A percentile compares a stretch with the other conserved stretches of the same genome.
Conservation (phyloP, 2,329 filamentous ascomycete genomes). For the Metarhizium sp. region DNA sequence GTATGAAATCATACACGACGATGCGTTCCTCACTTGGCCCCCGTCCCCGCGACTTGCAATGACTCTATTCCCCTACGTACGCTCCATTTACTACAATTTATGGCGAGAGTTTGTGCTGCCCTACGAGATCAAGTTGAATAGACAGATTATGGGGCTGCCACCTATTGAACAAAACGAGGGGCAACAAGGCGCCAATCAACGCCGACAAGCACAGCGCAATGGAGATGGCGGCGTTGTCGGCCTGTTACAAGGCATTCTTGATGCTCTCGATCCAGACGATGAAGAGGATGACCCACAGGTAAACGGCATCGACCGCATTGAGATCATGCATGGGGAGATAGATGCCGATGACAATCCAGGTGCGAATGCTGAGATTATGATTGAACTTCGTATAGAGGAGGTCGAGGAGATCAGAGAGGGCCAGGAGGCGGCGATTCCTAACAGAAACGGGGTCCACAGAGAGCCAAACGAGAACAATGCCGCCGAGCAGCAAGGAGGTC, state of each 20-base stretch:
- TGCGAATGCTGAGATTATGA: constrained; percentile 16
- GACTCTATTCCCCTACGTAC: constrained; percentile 37
- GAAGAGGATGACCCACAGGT: constrained; percentile 10
- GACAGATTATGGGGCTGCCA: constrained; percentile 32
- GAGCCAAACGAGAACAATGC: constrained; percentile 1
- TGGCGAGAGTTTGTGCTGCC: constrained; percentile 36
- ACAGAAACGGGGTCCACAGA: constrained; percentile 23
- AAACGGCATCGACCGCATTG: constrained; percentile 10
- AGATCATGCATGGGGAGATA: constrained; percentile 7
- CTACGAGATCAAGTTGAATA: constrained; percentile 40
- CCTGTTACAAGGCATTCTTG: constrained; percentile 26
- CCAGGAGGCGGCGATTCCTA: constrained; percentile 23
- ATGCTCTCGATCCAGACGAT: constrained; percentile 25
- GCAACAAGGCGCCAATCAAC: constrained; percentile 12
- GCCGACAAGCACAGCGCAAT: constrained; percentile 11
- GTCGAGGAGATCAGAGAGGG: constrained; percentile 17
- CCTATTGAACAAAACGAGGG: constrained; percentile 13
- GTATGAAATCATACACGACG: constrained; percentile 33
- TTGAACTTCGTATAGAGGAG: constrained; percentile 26
- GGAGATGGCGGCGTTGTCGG: constrained; percentile 23
- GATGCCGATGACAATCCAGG: constrained; percentile 11
- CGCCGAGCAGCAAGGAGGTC: neutral
- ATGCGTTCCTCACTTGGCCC: constrained; percentile 41
- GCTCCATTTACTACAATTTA: constrained; percentile 34
- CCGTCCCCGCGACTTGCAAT: constrained; percentile 43